Evolutionary conservation across 148 eudicot species (phyloP), one percentile per base, ranked within the genome.

Genomic region (Arbutus unedo): DNA sequence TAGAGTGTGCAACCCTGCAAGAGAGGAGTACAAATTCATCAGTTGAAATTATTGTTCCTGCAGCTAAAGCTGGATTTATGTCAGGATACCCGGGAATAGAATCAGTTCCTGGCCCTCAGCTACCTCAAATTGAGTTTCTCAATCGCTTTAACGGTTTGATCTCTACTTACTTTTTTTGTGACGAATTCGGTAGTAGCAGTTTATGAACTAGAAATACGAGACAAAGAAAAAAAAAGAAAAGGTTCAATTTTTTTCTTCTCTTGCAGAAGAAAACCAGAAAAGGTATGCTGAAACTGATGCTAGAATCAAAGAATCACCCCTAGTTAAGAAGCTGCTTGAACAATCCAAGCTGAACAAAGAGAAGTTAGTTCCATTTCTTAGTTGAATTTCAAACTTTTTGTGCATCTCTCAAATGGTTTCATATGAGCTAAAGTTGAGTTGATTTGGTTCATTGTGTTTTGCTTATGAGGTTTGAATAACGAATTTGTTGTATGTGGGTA

Each of bases 201-300:
- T 72, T 49, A 38, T 81, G 43, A 50, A 31, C 43, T 49, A 54
- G 18, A 48, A n/a, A 23, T 11, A 78, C 23, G 19, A 43, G 50
- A 60, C 4, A 79, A 49, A 2, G 54, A n/a, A 6, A 64, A 23
- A 53, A 13, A 18, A 45, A 76, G 47, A 14, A 41, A n/a, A 71
- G 51, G n/a, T 66, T 13, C 6, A 45, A 48, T 8, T 16, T 80
- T 64, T 19, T 71, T 8, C 47, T 86, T 55, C 56, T 70, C 59
- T 85, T 92, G 89, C 89, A 96, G 98, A 94, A 44, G 94, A 91
- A 86, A 93, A 96, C 87, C 97, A 93, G 85, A 96, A 96, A 84
- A 91, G 76, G 88, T 96, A 96, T 80, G 94, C 97, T 49, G 97
- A 91, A 80, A 84, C 87, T 84, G 98, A 96, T 87, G 96, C 93